Evolutionary conservation across 371 early-diverging fungal genomes (phyloP).

Genomic region (Chytridium lagenaria): DNA sequence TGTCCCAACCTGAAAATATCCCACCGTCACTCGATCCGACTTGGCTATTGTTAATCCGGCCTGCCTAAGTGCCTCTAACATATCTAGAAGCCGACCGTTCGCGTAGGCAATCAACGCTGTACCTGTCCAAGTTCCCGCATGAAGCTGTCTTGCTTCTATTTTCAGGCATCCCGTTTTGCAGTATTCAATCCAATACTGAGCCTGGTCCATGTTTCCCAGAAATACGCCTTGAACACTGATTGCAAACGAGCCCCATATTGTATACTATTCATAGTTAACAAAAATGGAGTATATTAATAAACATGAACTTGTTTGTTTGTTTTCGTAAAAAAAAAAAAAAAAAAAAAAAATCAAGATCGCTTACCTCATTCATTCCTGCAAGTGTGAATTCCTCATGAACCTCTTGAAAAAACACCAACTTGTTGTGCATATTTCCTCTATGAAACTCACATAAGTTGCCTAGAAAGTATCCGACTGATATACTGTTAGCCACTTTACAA

Average conservation of each 20-base stretch:
- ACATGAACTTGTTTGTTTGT: too few species aligned
- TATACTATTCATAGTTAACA: neutral
- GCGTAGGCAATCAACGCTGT: neutral
- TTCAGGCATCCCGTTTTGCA: neutral
- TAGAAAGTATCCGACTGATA: neutral
- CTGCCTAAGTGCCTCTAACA: neutral
- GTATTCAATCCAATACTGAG: neutral
- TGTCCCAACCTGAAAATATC: conserved; percentile 1
- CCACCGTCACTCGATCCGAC: conserved; percentile 3
- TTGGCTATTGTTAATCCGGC: too few species aligned
- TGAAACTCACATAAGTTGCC: neutral
- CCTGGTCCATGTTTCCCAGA: neutral
- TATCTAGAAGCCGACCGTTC: neutral
- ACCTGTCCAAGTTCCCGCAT: neutral
- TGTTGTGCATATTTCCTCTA: neutral
- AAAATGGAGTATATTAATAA: neutral
- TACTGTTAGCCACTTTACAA: neutral
- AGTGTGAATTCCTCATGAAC: neutral
- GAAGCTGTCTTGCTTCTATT: neutral
- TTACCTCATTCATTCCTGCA: conserved; percentile 2
- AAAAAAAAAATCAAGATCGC: neutral
- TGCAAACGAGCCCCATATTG: neutral
- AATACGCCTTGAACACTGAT: neutral
- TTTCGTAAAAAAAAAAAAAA: too few species aligned
- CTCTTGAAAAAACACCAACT: neutral